A percentile compares a stretch with the other conserved stretches of the same genome.
Evolutionary conservation across 805 yeast genomes (phyloP).

Genomic region (Pichia californica): DNA sequence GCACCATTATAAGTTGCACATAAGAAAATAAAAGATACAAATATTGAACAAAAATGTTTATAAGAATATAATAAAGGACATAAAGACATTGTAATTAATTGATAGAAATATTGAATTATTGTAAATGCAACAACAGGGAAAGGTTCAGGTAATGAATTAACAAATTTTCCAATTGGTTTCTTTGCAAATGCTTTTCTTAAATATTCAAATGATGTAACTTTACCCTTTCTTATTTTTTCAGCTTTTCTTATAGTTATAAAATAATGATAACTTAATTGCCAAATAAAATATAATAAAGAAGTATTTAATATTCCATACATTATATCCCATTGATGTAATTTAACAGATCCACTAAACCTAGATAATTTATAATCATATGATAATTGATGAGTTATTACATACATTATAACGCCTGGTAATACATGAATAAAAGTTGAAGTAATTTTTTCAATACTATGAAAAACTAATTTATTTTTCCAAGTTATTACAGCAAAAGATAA

Average conservation of each 20-base stretch:
- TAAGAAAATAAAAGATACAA: conserved; percentile 66
- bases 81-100: conserved; percentile 75
- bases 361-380: conserved; percentile 38
- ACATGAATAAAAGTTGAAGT: conserved; percentile 88
- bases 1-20: conserved; percentile 91
- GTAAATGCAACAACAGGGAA: conserved; percentile 87
- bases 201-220: conserved; percentile 82
- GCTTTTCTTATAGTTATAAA: conserved; percentile 79
- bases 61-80: conserved; percentile 85
- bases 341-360: conserved; percentile 78
- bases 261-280: conserved; percentile 90
- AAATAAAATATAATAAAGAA: conserved; percentile 70
- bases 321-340: conserved; percentile 65
- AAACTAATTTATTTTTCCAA: conserved; percentile 90
- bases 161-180: conserved; percentile 63
- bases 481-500: conserved; percentile 89
- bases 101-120: conserved; percentile 79
- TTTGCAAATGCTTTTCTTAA: conserved; percentile 66
- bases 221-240: conserved; percentile 77
- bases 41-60: conserved; percentile 58
- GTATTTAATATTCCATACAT: conserved; percentile 69
- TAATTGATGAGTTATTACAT: conserved; percentile 79
- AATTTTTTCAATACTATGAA: conserved; percentile 87
- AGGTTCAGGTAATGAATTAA: conserved; percentile 75
- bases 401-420: conserved; percentile 83